Base-by-base conservation (phyloP, 2,329 filamentous ascomycete species). In the Albophoma yamanashiensis region DNA sequence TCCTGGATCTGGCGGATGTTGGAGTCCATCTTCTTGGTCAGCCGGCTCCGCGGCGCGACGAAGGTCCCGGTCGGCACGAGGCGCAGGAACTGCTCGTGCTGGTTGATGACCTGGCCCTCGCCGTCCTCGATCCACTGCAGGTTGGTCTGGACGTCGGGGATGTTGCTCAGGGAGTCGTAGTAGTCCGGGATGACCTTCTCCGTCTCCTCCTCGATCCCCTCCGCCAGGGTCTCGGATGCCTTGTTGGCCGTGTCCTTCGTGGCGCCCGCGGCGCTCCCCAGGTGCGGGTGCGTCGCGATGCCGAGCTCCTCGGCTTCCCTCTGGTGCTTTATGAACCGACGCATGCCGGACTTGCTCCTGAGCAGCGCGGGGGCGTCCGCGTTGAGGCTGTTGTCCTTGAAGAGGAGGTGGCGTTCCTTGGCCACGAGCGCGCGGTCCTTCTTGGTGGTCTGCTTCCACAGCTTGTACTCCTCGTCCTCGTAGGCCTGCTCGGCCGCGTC, bases 401-500 rank as follows among this genome's bases (percentile, higher is more conserved):
- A 96, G 17, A 99, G 82, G 45, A 89, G 84, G 72, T 92, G 87
- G 39, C 94, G 85, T 70, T 96, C 91, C 64, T 92, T 91, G 61
- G 94, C 89, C 58, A 93, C 85, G 31, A 89, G 78, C 4, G 94
- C 94, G 63, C 94, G 87, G 68, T 96, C 92, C 71, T 94, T 97
- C 76, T 97, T 97, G 2, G 94, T 99, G 47, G 96, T 91, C 74
- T 97, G 93, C 76, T 97, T 99, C 94, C 95, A 99, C 42, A 94
- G 89, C 72, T 95, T 96, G 76, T 94, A 96, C 70, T 97, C 93
- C 61, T 97, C 92, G 67, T 97, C 92, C 66, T 95, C 86, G 65
- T 91, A 91, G 15, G 84, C 82, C 66, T 96, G 90, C 66, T 95
- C 89, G 17, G 79, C 82, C 38, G 83, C 83, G 61, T 88, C 81